phyloP scores from a whole-genome alignment of 78 protist genomes.

The Polysphondylium violaceum region DNA sequence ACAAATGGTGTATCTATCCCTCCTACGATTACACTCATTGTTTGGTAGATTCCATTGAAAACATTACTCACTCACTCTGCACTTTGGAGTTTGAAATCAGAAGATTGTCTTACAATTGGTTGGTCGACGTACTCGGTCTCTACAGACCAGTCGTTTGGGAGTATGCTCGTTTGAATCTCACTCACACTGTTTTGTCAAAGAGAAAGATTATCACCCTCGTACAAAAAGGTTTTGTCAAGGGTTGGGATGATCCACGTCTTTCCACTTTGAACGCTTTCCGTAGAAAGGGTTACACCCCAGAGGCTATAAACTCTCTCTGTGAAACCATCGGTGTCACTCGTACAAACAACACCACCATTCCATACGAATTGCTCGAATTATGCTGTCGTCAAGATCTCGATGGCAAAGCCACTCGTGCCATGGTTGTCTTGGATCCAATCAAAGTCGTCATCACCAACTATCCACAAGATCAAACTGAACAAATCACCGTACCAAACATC shows the following conservation, averaged over 20 bases:
- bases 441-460: conserved; percentile 81
- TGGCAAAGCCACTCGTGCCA: conserved; percentile 77
- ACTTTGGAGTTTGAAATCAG: conserved; percentile 97
- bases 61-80: conserved; percentile 99
- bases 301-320: conserved; percentile 92
- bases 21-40: conserved; percentile 99
- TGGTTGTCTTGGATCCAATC: conserved; percentile 89
- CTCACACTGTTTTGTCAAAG: conserved; percentile 95
- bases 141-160: conserved; percentile 99
- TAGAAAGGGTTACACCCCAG: conserved; percentile 96
- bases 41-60: conserved; percentile 96
- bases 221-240: conserved; percentile 83
- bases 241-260: conserved; percentile 99
- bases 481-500: conserved; percentile 86
- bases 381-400: conserved; percentile 71
- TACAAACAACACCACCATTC: conserved; percentile 63
- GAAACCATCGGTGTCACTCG: conserved; percentile 94
- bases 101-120: conserved; percentile 97
- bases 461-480: conserved; percentile 52
- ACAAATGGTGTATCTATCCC: conserved; percentile 99
- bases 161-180: conserved; percentile 94
- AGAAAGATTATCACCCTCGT: conserved; percentile 93
- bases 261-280: conserved; percentile 93
- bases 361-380: conserved; percentile 77
- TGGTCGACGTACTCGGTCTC: conserved; percentile 89